Conservation (phyloP, 345 rosid species). For the Salix udensis region DNA sequence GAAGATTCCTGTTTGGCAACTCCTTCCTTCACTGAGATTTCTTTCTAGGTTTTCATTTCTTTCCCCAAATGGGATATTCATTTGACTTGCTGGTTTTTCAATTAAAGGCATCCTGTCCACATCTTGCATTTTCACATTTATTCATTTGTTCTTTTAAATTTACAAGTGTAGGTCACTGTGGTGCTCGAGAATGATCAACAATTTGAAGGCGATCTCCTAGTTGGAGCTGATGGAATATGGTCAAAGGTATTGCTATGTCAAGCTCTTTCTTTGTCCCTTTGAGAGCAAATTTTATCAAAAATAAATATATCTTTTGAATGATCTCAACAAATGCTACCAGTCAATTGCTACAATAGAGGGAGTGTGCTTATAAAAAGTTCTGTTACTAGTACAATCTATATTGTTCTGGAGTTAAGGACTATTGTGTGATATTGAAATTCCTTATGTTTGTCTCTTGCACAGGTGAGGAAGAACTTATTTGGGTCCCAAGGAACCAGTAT, state of each 20-base stretch:
- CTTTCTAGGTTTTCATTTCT: neutral
- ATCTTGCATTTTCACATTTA: neutral
- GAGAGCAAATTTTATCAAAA: neutral
- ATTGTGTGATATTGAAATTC: neutral
- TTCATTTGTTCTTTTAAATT: constrained; percentile 18
- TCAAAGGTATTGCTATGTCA: constrained; percentile 64
- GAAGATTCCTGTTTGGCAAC: neutral
- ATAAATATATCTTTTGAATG: neutral
- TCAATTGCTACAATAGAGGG: neutral
- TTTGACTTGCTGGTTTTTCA: constrained; percentile 5
- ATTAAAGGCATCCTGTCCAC: neutral
- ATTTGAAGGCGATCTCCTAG: constrained; percentile 77
- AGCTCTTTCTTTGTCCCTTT: neutral
- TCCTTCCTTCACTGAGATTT: neutral
- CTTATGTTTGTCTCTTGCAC: neutral
- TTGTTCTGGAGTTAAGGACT: neutral
- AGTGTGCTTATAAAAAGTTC: neutral
- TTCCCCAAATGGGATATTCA: neutral
- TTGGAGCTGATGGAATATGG: constrained; percentile 96
- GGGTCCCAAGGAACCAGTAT: constrained; percentile 67
- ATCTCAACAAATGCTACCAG: neutral
- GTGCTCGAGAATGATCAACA: constrained; percentile 70
- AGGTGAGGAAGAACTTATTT: constrained; percentile 83
- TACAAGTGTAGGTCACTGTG: constrained; percentile 58
- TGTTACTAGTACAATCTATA: neutral